Percentiles rank a stretch among this genome's conserved stretches.
These are phyloP conservation scores for Plasmodium cynomolgi DNA, from an alignment of 169 alveolate species.

Conservation along the genomic window DNA sequence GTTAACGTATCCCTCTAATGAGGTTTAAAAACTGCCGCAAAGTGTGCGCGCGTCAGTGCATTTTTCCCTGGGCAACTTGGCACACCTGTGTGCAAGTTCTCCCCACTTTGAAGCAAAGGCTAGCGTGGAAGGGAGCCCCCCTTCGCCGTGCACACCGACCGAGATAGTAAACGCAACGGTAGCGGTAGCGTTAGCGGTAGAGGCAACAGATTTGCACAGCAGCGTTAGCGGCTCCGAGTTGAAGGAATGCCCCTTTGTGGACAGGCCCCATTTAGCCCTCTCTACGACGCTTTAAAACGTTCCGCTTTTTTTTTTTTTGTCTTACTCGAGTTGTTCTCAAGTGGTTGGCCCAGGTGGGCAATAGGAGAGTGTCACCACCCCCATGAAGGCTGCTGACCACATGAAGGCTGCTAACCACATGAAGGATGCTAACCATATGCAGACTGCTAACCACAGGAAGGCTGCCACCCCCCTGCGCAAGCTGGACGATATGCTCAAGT, in stretches of 20 bases:
- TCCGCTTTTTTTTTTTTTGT: background rate
- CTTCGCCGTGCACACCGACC: background rate
- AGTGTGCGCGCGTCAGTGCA: background rate
- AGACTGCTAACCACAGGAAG: background rate
- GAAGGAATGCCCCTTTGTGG: background rate
- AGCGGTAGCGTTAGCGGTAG: background rate
- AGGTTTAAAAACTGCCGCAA: background rate
- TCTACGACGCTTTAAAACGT: background rate
- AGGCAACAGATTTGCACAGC: no score
- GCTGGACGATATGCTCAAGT: constrained; percentile 15
- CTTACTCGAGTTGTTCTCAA: background rate
- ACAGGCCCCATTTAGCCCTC: background rate
- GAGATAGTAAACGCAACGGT: background rate
- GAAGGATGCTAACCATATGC: background rate
- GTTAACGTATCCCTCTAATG: background rate
- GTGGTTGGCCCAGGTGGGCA: background rate
- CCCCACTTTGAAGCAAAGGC: background rate
- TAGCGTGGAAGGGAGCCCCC: background rate
- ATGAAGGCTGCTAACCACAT: background rate
- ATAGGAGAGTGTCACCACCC: background rate
- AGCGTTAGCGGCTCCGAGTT: background rate
- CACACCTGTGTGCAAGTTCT: background rate
- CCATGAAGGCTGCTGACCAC: background rate
- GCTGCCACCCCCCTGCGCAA: background rate
- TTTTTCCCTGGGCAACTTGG: background rate